Evolutionary conservation across 257 asterid species (phyloP), one percentile per base, ranked within the genome.

Genomic region (Marsdenia floribunda): DNA sequence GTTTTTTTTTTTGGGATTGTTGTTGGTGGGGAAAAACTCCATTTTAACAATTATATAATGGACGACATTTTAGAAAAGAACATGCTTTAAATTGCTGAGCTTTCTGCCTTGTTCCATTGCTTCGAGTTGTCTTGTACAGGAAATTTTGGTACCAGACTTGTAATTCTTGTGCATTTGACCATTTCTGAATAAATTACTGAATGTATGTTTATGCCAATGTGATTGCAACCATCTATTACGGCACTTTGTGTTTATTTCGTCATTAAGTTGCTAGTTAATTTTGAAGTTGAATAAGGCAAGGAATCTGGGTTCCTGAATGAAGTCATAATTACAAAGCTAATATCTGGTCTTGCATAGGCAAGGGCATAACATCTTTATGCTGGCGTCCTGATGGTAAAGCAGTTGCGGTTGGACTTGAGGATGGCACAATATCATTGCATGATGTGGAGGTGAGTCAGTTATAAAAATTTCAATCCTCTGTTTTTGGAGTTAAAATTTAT

Each of bases 371-470:
- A 74, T 89, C 99, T 64, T 85, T 92, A 82, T 95, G 98, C 76
- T 95, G 99, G 99, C 95, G 96, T 19, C 99, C 99, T 10, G 98
- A 95, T 85, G 99, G 99, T 65, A 95, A 90, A 80, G 97, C 88
- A 44, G 86, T 95, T 79, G 99, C 96, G 3, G 88, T 89, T 76
- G 99, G 98, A 64, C 98, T 90, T 75, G 96, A 89, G 74, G 98
- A 92, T 73, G 99, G 99, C 55, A 83, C 92, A n/a, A 87, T 89
- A 73, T 84, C 97, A 37, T 80, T 92, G 87, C 97, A 92, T 74
- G 98, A 95, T 73, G 99, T 95, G 72, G 99, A 95, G 80, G 99
- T 95, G 79, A 86, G 96, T 79, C 46, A 13, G 35, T 49, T 67
- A 19, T 11, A 47, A 50, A 37, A 72, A 33, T 74, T 76, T 55